Percentiles rank a stretch among this genome's conserved stretches.
phyloP scores from a whole-genome alignment of 441 rosid genomes.

The Hypseocharis bilobata region DNA sequence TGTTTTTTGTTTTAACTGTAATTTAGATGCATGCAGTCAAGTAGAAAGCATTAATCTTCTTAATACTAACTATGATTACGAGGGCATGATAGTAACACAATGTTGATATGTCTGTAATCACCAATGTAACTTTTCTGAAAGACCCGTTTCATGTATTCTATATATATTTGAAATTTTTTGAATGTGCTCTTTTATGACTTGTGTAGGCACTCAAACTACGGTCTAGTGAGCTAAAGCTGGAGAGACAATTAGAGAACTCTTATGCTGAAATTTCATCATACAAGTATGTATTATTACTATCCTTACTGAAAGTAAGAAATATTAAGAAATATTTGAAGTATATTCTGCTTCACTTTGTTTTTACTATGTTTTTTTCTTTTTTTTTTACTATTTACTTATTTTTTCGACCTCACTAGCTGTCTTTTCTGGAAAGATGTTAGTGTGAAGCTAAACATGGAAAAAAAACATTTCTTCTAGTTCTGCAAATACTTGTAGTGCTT shows the following conservation, averaged over 20 bases:
- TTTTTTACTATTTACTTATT: not conserved
- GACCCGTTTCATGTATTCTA: too few relatives aligned
- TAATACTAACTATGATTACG: not conserved
- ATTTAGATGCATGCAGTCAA: not conserved
- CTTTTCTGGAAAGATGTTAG: not conserved
- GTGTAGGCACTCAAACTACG: constrained; percentile 86
- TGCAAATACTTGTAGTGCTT: too few relatives aligned
- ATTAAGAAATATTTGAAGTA: not conserved
- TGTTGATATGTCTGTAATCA: not conserved
- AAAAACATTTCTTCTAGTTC: too few relatives aligned
- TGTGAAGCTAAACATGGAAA: not conserved
- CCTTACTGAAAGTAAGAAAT: constrained; percentile 10
- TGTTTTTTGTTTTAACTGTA: too few relatives aligned
- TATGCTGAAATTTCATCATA: constrained; percentile 55
- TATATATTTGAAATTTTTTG: too few relatives aligned
- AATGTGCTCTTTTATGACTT: constrained; percentile 14
- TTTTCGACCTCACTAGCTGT: not conserved
- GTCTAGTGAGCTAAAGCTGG: constrained; percentile 87
- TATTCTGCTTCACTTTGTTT: not conserved
- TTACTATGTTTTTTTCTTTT: not conserved
- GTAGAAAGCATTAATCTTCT: not conserved
- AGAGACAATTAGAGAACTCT: constrained; percentile 71
- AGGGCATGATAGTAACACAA: not conserved
- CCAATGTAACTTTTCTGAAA: too few relatives aligned
- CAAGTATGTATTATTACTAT: constrained; percentile 48